These are phyloP conservation scores for Solanum appendiculatum DNA, from an alignment of 257 asterid species.

Conservation along the genomic window DNA sequence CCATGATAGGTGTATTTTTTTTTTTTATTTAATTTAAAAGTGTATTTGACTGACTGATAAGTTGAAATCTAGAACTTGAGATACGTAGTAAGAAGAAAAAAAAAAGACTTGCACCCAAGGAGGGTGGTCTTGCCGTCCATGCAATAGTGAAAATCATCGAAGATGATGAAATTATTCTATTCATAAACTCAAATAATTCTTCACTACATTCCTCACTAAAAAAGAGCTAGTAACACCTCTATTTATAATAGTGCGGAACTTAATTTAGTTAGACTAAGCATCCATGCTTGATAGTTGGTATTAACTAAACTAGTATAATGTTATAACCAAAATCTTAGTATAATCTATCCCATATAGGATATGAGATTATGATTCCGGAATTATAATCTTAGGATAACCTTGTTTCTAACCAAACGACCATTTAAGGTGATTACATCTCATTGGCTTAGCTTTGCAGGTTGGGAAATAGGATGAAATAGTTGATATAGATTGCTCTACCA, in stretches of 20 bases:
- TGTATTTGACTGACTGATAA: neutral
- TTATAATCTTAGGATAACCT: neutral
- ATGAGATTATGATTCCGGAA: neutral
- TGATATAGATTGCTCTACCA: neutral
- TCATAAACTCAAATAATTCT: neutral
- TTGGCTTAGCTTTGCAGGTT: neutral
- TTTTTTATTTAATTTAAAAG: too few relatives aligned
- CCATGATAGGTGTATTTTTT: neutral
- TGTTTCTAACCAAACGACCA: neutral
- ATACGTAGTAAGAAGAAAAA: neutral
- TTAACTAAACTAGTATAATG: neutral
- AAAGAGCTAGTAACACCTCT: neutral
- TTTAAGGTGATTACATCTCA: neutral
- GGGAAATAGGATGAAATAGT: neutral
- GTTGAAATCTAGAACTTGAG: neutral
- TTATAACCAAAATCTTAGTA: neutral
- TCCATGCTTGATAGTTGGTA: neutral
- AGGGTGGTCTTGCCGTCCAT: too few relatives aligned
- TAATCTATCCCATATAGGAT: neutral
- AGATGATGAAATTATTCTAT: neutral
- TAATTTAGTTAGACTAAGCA: neutral
- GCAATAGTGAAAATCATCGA: too few relatives aligned
- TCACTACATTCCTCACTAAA: neutral
- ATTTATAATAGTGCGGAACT: neutral
- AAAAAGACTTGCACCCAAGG: neutral